phyloP scores from a whole-genome alignment of 495 filamentous ascomycete species.

The Neurospora sp. region DNA sequence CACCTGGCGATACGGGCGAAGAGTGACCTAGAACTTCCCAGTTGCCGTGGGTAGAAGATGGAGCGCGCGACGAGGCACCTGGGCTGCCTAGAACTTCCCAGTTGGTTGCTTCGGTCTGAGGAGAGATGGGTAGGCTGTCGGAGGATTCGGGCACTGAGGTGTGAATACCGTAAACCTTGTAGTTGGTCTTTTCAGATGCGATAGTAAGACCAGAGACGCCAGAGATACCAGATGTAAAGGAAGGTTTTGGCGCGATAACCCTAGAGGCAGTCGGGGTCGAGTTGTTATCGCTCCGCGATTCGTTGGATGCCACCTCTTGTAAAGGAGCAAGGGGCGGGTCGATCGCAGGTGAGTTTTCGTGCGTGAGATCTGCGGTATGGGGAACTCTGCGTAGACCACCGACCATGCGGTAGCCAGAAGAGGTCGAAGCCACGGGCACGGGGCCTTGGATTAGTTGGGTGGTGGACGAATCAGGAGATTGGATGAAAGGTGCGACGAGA shows the following conservation, averaged over 20 bases:
- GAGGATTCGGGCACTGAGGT: slow-evolving; percentile 21
- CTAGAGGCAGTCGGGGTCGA: slow-evolving; percentile 9
- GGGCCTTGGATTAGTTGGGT: slow-evolving; percentile 34
- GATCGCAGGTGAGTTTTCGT: slow-evolving; percentile 22
- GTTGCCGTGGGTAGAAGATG: slow-evolving; percentile 30
- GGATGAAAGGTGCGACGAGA: slow-evolving; percentile 12
- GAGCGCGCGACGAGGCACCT: slow-evolving; percentile 20
- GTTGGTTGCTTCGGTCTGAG: slow-evolving; percentile 31
- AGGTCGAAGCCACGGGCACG: slow-evolving; percentile 28
- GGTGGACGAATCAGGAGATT: slow-evolving; percentile 22
- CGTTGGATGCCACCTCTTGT: slow-evolving; percentile 21
- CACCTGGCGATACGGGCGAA: neutral
- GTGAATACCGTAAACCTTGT: slow-evolving; percentile 38
- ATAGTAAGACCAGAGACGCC: slow-evolving; percentile 24
- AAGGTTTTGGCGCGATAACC: slow-evolving; percentile 27
- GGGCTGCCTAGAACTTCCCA: slow-evolving; percentile 27
- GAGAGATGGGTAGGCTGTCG: slow-evolving; percentile 27
- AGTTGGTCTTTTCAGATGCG: slow-evolving; percentile 42
- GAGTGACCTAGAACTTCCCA: slow-evolving; percentile 26
- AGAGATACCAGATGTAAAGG: slow-evolving; percentile 31
- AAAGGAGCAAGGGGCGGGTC: slow-evolving; percentile 32
- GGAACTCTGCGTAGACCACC: slow-evolving; percentile 47
- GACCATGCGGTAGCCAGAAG: slow-evolving; percentile 44
- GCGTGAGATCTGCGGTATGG: slow-evolving; percentile 38
- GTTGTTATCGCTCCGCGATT: neutral